Conservation (phyloP, 2,329 filamentous ascomycete species). For the Tolypocladium nubicola region DNA sequence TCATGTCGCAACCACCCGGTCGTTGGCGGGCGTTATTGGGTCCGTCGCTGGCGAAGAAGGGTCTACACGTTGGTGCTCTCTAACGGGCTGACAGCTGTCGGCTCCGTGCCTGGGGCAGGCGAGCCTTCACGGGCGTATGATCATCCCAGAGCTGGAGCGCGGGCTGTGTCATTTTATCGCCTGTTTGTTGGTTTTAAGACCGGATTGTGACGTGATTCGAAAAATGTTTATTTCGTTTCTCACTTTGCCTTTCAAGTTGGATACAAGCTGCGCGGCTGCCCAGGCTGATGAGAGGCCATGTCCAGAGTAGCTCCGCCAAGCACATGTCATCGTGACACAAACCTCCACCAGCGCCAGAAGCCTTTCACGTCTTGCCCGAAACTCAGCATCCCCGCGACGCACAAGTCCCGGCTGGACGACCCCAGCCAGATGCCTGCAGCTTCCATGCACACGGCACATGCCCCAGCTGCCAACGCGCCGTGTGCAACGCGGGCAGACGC, state of each 20-base stretch:
- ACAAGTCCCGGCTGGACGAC: not conserved
- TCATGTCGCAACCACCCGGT: not conserved
- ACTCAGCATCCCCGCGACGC: not conserved
- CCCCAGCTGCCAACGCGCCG: not conserved
- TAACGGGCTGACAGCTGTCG: not conserved
- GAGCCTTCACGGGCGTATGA: not conserved
- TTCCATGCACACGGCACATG: not conserved
- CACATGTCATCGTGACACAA: not conserved
- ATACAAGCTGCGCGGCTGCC: not conserved
- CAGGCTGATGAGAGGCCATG: not conserved
- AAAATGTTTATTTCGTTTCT: not conserved
- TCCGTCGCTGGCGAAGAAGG: not conserved
- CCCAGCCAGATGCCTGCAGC: not conserved
- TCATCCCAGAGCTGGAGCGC: not conserved
- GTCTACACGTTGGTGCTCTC: not conserved
- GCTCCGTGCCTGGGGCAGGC: not conserved
- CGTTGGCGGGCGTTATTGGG: not conserved
- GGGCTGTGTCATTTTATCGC: not conserved
- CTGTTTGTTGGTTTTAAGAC: not conserved
- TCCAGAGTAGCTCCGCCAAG: not conserved
- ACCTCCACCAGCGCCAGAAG: too few species aligned
- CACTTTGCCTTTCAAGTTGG: not conserved
- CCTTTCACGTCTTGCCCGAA: not conserved
- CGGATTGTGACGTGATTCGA: too few species aligned
- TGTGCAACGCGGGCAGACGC: not conserved